Base-by-base conservation (phyloP, 441 rosid species). In the Euphorbia celastroides region DNA sequence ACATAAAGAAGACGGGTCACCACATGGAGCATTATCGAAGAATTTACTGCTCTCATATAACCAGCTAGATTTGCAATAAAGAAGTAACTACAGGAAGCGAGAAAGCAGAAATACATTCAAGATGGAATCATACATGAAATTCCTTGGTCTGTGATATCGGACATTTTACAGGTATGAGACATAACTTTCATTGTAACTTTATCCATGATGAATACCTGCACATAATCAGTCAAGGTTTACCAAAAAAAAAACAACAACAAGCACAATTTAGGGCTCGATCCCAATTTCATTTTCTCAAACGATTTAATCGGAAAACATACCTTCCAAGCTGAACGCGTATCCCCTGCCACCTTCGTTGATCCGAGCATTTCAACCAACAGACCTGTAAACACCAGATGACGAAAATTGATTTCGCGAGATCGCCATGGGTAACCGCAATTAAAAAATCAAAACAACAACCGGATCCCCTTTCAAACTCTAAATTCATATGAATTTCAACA, bases 81-180 rank as follows among this genome's bases (percentile, higher is more conserved):
- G 44, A 2, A 7, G 20, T 2, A 28, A 55, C 31, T 57, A 55
- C 14, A 19, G 11, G 34, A 62, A 42, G 50, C 20, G 28, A 44
- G 61, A 13, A 61, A 52, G 8, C 32, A 5, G 23, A 72, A 41
- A 42, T 26, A 14, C 13, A 44, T 17, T 34, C 3, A 19, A 38
- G 31, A 41, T n/a, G 25, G 44, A 58, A 20, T 55, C 93, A 84
- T 85, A 93, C 99, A 74, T 57, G 93, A 93, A 79, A 93, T 74
- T 69, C 99, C 96, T 81, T 85, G 99, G 76, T 93, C 99, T 14
- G 95, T 93, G 74, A 88, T 93, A 74, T 93, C 97, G 4, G 93
- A 87, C 97, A 93, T 93, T 77, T 89, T 91, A 80, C 99, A 93
- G 11, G 95, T 81, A 66, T 84, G 79, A 31, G 97, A 89, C 96